Conservation (phyloP, 164 flowering plant species). For the Cinnamomum chago region DNA sequence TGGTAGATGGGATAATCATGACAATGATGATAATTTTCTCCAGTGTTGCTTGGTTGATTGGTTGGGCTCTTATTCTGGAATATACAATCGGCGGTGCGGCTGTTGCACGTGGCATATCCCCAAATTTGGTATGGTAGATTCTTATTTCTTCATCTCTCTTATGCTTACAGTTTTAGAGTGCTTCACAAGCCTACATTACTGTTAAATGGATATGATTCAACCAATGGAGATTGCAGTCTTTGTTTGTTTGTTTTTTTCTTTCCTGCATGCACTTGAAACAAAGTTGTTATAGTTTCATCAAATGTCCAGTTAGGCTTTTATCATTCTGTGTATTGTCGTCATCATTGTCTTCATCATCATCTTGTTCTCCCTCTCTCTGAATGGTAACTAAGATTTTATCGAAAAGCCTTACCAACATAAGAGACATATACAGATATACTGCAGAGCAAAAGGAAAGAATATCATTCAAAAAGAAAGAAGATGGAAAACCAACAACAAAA, state of each 20-base stretch:
- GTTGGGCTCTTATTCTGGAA: conserved; percentile 94
- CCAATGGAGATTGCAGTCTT: too few species aligned
- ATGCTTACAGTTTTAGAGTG: not conserved
- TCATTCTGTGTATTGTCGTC: too few species aligned
- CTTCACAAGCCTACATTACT: not conserved
- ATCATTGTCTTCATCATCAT: not conserved
- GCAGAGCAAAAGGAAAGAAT: too few species aligned
- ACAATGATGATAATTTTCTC: not conserved
- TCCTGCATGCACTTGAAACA: not conserved
- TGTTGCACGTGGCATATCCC: conserved; percentile 97
- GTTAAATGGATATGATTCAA: too few species aligned
- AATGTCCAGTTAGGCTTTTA: not conserved
- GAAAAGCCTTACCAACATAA: not conserved
- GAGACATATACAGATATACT: too few species aligned
- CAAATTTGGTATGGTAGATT: conserved; percentile 63
- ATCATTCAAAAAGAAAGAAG: too few species aligned
- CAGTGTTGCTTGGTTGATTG: conserved; percentile 96
- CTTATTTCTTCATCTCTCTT: not conserved
- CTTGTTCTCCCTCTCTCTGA: not conserved
- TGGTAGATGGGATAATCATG: not conserved
- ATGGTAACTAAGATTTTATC: too few species aligned
- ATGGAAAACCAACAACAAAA: too few species aligned
- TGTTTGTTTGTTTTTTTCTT: too few species aligned
- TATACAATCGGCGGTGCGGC: conserved; percentile 93
- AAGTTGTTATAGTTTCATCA: not conserved